Evolutionary conservation across 1,139 yeast species (phyloP), one percentile per base, ranked within the genome.

Genomic region (Taphrina pruni): DNA sequence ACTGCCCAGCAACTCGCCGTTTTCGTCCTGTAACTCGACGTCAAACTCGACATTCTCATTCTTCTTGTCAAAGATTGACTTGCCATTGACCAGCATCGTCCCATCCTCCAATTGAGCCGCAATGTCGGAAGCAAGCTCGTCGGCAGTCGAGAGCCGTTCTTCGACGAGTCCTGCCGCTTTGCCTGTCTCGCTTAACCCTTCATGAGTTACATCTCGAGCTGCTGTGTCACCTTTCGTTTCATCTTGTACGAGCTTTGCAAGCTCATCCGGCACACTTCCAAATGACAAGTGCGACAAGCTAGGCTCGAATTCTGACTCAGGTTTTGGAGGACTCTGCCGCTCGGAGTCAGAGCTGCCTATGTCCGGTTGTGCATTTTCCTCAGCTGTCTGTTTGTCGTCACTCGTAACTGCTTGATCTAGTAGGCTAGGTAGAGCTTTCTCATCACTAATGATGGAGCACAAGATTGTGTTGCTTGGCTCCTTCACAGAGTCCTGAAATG

Each of bases 401-500:
- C 5, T 26, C 8, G 35, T 32, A 7, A 17, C 70, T 45, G 12
- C n/a, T 14, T 12, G 17, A 21, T 52, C 64, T 38, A 66, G 54
- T 32, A 72, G 21, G 43, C 32, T 32, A 8, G 51, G 38, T 21
- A 56, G 51, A 26, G 45, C 55, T 66, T 9, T 66, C 71, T 51
- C 68, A 26, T 71, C 54, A 32, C 73, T 66, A 8, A 84, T 75
- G 35, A 74, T 75, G 65, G 79, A 80, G 74, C 89, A 86, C 4
- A 75, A 78, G 17, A 86, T 79, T 55, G 82, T 81, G 26, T 79
- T 75, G 32, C 80, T 78, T 46, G 78, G 77, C 26, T 81, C 83
- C 35, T 79, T 81, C 17, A 75, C 75, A n/a, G 77, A 78, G 0
- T 85, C 84, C 36, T 75, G 74, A 73, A 88, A 86, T 52, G 84